Evolutionary conservation across 1,139 yeast species (phyloP).

Genomic region (Kluyveromyces sp.): DNA sequence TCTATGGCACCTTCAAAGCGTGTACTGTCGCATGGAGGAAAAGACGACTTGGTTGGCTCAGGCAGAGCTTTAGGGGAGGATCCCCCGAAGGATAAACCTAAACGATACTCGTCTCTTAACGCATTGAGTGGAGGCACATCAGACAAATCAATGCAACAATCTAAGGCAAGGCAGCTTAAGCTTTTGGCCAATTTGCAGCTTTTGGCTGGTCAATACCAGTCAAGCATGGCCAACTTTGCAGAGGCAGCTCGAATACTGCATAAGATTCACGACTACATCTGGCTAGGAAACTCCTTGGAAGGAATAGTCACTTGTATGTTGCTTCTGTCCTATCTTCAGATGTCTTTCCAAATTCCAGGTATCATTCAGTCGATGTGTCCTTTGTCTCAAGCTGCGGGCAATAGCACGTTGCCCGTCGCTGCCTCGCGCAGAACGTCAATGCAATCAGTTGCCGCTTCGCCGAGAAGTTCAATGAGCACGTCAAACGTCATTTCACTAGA

Average conservation of each 20-base stretch:
- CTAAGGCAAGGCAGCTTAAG: slow-evolving; percentile 69
- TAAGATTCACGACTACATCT: slow-evolving; percentile 64
- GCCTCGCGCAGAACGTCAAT: slow-evolving; percentile 12
- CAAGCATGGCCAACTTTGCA: slow-evolving; percentile 63
- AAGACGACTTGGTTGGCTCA: slow-evolving; percentile 4
- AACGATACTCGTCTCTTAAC: slow-evolving; percentile 26
- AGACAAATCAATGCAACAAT: slow-evolving; percentile 48
- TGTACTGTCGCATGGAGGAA: not conserved
- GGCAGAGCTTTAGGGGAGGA: slow-evolving; percentile 1
- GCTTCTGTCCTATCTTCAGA: slow-evolving; percentile 51
- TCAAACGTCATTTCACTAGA: slow-evolving; percentile 10
- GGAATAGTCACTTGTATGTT: slow-evolving; percentile 65
- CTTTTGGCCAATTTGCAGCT: slow-evolving; percentile 69
- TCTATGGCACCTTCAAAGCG: not conserved
- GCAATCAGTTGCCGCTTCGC: slow-evolving; percentile 28
- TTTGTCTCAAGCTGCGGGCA: slow-evolving; percentile 25
- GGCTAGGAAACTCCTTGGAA: slow-evolving; percentile 86
- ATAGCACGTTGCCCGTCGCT: slow-evolving; percentile 10
- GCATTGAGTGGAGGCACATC: slow-evolving; percentile 28
- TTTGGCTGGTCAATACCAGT: slow-evolving; percentile 68
- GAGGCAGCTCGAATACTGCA: slow-evolving; percentile 62
- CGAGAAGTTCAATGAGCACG: slow-evolving; percentile 37
- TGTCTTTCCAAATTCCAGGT: slow-evolving; percentile 56
- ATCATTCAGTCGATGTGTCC: slow-evolving; percentile 32
- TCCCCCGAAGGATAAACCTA: slow-evolving; percentile 10